These are phyloP conservation scores for Sporothrix variecibatus DNA, from an alignment of 2,329 filamentous ascomycete species.

Conservation along the genomic window DNA sequence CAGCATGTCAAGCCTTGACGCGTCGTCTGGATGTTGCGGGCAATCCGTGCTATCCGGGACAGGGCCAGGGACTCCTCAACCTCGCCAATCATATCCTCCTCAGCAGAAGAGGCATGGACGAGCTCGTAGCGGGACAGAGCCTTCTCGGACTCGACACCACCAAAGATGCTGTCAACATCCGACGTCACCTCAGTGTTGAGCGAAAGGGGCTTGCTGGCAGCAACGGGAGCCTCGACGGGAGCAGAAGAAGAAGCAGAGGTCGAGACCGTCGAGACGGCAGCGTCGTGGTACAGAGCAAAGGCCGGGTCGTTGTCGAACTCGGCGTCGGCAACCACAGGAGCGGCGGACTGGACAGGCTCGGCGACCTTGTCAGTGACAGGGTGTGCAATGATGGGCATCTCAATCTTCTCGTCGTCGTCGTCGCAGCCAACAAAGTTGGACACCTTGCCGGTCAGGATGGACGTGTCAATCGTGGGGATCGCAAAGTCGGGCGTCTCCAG, in stretches of 20 bases:
- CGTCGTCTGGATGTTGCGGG: slow-evolving; percentile 42
- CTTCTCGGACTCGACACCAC: slow-evolving; percentile 65
- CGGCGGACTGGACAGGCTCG: slow-evolving; percentile 36
- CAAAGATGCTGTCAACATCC: slow-evolving; percentile 47
- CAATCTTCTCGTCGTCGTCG: slow-evolving; percentile 57
- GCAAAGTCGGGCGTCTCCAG: slow-evolving; percentile 42
- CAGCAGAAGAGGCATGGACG: slow-evolving; percentile 53
- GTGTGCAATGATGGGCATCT: slow-evolving; percentile 55
- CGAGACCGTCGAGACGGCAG: slow-evolving; percentile 36
- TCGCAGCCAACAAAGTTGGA: slow-evolving; percentile 55
- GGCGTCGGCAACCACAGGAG: slow-evolving; percentile 48
- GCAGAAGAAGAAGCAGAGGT: slow-evolving; percentile 9
- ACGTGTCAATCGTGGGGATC: slow-evolving; percentile 55
- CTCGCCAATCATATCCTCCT: slow-evolving; percentile 52
- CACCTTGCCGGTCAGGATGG: slow-evolving; percentile 70
- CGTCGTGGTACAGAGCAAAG: slow-evolving; percentile 61
- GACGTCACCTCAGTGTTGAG: slow-evolving; percentile 47
- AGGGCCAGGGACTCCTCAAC: slow-evolving; percentile 47
- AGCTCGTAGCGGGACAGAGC: slow-evolving; percentile 63
- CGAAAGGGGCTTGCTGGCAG: slow-evolving; percentile 39
- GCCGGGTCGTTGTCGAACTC: slow-evolving; percentile 65
- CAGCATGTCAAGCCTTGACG: slow-evolving; percentile 43
- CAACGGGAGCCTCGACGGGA: slow-evolving; percentile 35
- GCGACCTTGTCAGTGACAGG: slow-evolving; percentile 43
- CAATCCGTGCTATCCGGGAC: slow-evolving; percentile 54